Evolutionary conservation across 495 filamentous ascomycete genomes (phyloP).

Genomic region (Lepidopterella palustris): DNA sequence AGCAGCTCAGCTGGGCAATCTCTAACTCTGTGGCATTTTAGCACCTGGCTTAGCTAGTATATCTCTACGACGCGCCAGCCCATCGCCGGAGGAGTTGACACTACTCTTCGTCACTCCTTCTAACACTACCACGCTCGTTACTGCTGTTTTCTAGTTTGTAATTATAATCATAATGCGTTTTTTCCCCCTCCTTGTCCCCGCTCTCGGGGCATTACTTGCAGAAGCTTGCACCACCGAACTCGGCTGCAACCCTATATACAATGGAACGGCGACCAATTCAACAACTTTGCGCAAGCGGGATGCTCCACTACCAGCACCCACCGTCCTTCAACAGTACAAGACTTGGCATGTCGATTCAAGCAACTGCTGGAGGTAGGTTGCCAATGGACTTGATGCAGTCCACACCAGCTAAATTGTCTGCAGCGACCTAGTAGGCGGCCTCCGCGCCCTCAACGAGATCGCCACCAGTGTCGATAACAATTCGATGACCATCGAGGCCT

Average conservation of each 20-base stretch:
- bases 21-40: no score
- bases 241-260: not conserved
- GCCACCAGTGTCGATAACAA: not conserved
- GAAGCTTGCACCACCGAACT: not conserved
- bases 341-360: not conserved
- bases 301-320: not conserved
- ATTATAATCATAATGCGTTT: not conserved
- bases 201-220: not conserved
- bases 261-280: not conserved
- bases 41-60: no score
- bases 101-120: no score
- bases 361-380: not conserved
- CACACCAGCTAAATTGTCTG: not conserved
- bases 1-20: no score
- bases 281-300: not conserved
- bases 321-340: not conserved
- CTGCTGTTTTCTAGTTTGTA: not conserved
- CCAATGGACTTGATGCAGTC: not conserved
- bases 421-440: not conserved
- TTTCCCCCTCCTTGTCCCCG: not conserved
- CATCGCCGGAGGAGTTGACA: no score
- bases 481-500: not conserved
- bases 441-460: not conserved
- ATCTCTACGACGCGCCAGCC: no score
- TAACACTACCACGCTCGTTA: no score